phyloP scores from a whole-genome alignment of 371 early-diverging fungal species.

The Mortierella sp. region DNA sequence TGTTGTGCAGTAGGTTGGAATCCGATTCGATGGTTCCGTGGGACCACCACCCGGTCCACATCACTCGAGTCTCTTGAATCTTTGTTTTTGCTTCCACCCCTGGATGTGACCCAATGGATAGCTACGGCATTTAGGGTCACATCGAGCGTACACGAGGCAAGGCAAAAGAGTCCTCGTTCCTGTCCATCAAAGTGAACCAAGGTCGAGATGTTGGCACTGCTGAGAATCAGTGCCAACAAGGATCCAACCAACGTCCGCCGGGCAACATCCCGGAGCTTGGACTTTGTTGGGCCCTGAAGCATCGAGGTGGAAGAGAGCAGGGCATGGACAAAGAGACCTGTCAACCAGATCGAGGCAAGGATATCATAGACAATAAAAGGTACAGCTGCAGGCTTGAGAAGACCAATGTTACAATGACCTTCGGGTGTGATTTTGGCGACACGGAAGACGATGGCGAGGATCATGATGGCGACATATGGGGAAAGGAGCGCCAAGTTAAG shows the following conservation, averaged over 20 bases:
- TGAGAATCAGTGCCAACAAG: constrained; percentile 57
- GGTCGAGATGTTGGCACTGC: constrained; percentile 60
- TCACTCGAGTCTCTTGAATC: too few relatives aligned
- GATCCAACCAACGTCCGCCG: constrained; percentile 62
- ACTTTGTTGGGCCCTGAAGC: constrained; percentile 55
- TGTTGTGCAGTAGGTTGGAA: constrained; percentile 11
- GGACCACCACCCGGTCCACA: too few relatives aligned
- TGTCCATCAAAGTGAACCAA: constrained; percentile 56
- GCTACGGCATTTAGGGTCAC: constrained; percentile 66
- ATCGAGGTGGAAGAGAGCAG: constrained; percentile 47
- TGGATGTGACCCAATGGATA: constrained; percentile 63
- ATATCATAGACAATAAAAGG: constrained; percentile 61
- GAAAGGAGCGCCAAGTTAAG: constrained; percentile 57
- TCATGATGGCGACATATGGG: constrained; percentile 60
- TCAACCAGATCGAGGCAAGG: constrained; percentile 54
- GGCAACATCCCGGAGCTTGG: constrained; percentile 60
- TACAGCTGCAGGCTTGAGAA: constrained; percentile 53
- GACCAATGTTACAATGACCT: constrained; percentile 65
- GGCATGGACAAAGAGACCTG: constrained; percentile 58
- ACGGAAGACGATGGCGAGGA: constrained; percentile 62
- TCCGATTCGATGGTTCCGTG: background rate
- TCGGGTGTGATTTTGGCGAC: constrained; percentile 31
- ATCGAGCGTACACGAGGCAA: constrained; percentile 65
- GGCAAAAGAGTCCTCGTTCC: constrained; percentile 63
- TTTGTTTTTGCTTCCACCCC: background rate